A percentile compares a stretch with the other conserved stretches of the same genome.
Conservation (phyloP, 192 early-diverging fungal genomes). For the Spinellus fusiger region DNA sequence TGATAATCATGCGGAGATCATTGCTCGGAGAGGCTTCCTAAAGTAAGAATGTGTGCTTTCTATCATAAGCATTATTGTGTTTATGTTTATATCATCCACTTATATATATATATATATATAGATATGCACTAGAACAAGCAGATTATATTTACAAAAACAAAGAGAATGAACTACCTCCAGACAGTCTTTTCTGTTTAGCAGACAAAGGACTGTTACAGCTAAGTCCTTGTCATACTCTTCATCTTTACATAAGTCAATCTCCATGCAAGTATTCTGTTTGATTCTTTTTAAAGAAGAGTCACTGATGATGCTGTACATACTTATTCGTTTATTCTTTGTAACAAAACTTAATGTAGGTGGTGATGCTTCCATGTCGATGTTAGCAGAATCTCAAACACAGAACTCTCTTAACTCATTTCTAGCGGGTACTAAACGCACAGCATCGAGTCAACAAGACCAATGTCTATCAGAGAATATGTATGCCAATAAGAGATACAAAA, state of each 20-base stretch:
- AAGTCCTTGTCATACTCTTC: conserved; percentile 41
- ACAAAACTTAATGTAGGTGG: conserved; percentile 55
- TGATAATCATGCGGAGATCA: conserved; percentile 86
- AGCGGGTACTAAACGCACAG: conserved; percentile 24
- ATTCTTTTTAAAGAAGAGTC: not conserved
- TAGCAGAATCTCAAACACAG: conserved; percentile 33
- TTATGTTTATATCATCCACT: not conserved
- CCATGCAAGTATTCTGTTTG: conserved; percentile 53
- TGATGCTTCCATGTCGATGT: conserved; percentile 67
- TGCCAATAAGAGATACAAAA: conserved; percentile 15
- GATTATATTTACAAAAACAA: not conserved
- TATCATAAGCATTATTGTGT: not conserved
- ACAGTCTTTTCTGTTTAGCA: conserved; percentile 1
- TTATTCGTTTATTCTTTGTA: not conserved
- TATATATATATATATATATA: not conserved
- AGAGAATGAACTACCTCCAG: no score
- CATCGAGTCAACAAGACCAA: not conserved
- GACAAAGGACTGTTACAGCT: not conserved
- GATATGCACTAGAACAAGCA: not conserved
- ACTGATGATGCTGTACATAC: not conserved
- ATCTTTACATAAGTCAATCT: conserved; percentile 72
- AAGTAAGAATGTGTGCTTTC: conserved; percentile 38
- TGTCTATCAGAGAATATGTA: conserved; percentile 18
- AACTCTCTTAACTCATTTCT: conserved; percentile 31
- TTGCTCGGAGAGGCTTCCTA: conserved; percentile 74